Conservation (phyloP, 2,329 filamentous ascomycete genomes). For the Xylariaceae sp. region DNA sequence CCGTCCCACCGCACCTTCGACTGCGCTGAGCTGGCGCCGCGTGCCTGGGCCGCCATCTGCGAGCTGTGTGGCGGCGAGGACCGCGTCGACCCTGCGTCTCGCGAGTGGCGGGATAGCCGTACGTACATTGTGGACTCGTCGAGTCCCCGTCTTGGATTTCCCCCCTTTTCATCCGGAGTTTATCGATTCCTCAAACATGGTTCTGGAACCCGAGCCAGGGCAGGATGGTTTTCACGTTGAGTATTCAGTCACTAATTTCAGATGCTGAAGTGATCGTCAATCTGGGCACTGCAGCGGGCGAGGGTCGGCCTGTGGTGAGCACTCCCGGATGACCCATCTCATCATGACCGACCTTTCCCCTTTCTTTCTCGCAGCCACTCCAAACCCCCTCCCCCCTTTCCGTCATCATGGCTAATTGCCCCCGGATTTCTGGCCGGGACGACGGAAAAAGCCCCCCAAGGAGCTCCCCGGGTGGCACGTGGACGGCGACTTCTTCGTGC, state of each 20-base stretch:
- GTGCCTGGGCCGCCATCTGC: constrained; percentile 59
- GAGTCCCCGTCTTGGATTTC: not conserved
- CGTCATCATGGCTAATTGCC: too few species aligned
- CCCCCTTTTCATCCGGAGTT: too few species aligned
- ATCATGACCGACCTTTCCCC: too few species aligned
- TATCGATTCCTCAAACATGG: too few species aligned
- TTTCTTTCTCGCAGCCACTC: too few species aligned
- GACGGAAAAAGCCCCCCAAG: constrained; percentile 42
- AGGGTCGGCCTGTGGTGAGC: constrained; percentile 22
- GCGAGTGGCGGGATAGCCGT: constrained; percentile 51
- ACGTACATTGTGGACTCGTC: not conserved
- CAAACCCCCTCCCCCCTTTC: too few species aligned
- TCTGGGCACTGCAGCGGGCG: constrained; percentile 48
- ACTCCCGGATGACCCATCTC: too few species aligned
- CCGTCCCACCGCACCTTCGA: constrained; percentile 48
- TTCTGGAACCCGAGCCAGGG: too few species aligned
- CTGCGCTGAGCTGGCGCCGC: constrained; percentile 50
- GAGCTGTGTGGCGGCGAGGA: constrained; percentile 58
- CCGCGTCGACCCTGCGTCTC: constrained; percentile 37
- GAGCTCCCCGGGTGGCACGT: constrained; percentile 57
- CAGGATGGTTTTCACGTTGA: too few species aligned
- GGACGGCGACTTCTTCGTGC: constrained; percentile 65
- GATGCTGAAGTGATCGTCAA: too few species aligned
- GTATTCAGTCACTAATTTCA: too few species aligned
- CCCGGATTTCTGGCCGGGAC: too few species aligned